Base-by-base conservation (phyloP, 2,329 filamentous ascomycete species). In the Fusarium keratoplasticum region DNA sequence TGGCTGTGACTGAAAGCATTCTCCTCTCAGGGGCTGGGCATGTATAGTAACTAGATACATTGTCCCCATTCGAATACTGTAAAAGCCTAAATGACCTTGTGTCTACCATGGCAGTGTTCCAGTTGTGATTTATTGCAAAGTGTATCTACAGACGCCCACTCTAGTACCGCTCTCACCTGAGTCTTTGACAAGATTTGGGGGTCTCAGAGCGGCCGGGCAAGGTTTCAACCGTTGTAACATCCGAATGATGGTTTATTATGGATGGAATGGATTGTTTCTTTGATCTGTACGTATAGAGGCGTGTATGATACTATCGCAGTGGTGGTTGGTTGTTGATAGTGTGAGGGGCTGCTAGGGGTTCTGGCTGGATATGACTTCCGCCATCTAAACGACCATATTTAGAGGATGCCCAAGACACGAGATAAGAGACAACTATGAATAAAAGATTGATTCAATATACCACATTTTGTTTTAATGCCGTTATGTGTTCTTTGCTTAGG, bases 1-100 rank as follows among this genome's bases (percentile, higher is more conserved):
- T 40, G 55, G 14, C 22, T 27, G 55, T 40, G 54, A 58, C 16
- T 36, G 47, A 29, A 52, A 29, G 27, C 27, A 31, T 52, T 20
- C 25, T 52, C 25, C 47, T 31, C 47, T 52, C 16, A 31, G 18
- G 47, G 18, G 2, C 6, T 20, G 27, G 10, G 11, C 27, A 8
- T 14, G 11, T 54, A 33, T 2, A 29, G 18, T 33, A 54, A 31
- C 2, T 20, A 14, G n/a, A 54, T 31, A 14, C 11, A 8, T 31
- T 27, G 5, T 16, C 18, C 18, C 11, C 10, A 27, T 33, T 5
- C 4, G 27, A 54, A 14, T 31, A 13, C 27, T 8, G 47, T 1
- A 11, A 31, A 14, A 20, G 11, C 2, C 11, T 20, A 18, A n/a
- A 2, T 14, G 6, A 8, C 27, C 6, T 54, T 54, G 10, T 31